A percentile compares a stretch with the other conserved stretches of the same genome.
Evolutionary conservation across 1,139 yeast species (phyloP).

Genomic region (Yamadazyma dushanensis): DNA sequence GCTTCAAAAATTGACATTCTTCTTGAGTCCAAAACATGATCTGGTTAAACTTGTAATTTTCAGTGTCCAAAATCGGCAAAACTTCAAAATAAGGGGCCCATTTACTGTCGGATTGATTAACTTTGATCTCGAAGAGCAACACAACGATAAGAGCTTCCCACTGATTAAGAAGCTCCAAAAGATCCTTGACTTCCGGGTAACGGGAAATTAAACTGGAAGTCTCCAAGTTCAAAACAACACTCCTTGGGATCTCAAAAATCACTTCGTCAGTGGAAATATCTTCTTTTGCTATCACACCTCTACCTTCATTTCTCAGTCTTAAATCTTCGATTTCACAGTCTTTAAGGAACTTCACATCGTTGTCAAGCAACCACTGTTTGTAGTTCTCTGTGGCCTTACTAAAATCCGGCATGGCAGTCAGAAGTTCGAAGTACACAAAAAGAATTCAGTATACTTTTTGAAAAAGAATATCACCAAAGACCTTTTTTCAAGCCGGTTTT

Average conservation of each 20-base stretch:
- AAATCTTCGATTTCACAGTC: conserved; percentile 63
- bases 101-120: conserved; percentile 40
- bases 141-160: conserved; percentile 80
- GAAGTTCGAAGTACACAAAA: no score
- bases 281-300: conserved; percentile 69
- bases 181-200: conserved; percentile 29
- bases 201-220: conserved; percentile 49
- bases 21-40: conserved; percentile 76
- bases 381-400: conserved; percentile 40
- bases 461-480: no score
- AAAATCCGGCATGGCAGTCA: conserved; percentile 2
- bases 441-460: neutral
- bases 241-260: conserved; percentile 69
- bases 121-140: conserved; percentile 57
- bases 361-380: conserved; percentile 50
- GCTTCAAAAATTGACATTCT: conserved; percentile 54
- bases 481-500: no score
- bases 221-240: conserved; percentile 54
- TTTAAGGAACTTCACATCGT: conserved; percentile 51
- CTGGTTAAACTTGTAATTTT: conserved; percentile 51
- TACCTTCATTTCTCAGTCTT: conserved; percentile 62
- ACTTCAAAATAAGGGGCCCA: conserved; percentile 76
- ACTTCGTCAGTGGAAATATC: conserved; percentile 60
- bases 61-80: conserved; percentile 51
- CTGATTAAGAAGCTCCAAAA: conserved; percentile 49